Base-by-base conservation (phyloP, 1,284 basidiomycete genomes). In the Fomitopsis schrenkii region DNA sequence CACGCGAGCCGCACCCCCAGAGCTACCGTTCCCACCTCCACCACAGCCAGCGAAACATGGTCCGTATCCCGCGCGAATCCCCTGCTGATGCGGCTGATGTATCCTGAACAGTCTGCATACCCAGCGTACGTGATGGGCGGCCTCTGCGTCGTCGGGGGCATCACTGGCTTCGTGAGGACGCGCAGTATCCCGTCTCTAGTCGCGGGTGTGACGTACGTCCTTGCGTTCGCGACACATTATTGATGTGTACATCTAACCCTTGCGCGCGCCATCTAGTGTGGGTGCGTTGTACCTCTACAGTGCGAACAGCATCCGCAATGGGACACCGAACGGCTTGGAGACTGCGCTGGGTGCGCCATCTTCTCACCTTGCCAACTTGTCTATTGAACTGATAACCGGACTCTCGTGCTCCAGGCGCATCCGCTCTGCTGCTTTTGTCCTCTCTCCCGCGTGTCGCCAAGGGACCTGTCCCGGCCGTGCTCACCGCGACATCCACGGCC, bases 91-190 rank as follows among this genome's bases (percentile, higher is more conserved):
- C 5, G 12, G 48, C 48, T 50, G 14, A 44, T 36, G 3, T 33
- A 9, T 4, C 5, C 12, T 22, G 50, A 2, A 42, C 59, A 92
- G 91, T 93, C 91, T 74, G 89, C 91, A 58, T 86, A 90, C 73
- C 91, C 91, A 66, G 90, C 93, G 62, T 90, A 85, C 73, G 78
- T 86, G 38, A 93, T 94, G 83, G 90, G 93, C 63, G 81, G 77
- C 63, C 77, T 94, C 63, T 94, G 93, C 75, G 77, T 90, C 65
- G 79, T 91, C 48, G 93, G 93, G 33, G 93, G 93, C 38, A 64
- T 90, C 56, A 87, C 86, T 46, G 90, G 90, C 40, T 92, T 84
- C 65, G 82, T 77, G 17, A 79, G 83, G 65, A 90, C 86, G 60
- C 82, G 86, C 30, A 93, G 90, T 42, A 78, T 92, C 38, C 91